Base-by-base conservation (phyloP, 2,329 filamentous ascomycete species). In the Nannizziopsis barbatae region DNA sequence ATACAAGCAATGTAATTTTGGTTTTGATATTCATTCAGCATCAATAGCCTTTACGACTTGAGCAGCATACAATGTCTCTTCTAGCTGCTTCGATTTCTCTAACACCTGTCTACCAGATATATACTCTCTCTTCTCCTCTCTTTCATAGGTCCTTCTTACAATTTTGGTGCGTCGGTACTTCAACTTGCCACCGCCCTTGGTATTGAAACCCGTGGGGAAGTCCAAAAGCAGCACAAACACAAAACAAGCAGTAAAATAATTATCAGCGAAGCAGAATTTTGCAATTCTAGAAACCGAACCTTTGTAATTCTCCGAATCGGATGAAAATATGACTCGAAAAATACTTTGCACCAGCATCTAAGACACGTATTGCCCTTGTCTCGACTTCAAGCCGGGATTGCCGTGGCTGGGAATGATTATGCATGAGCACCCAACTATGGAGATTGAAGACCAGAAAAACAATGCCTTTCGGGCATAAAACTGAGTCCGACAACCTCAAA, bases 101-200 rank as follows among this genome's bases (percentile, higher is more conserved):
- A 12, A 17, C 18, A 10, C 31, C 7, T 22, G 39, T 42, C 14
- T 12, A 22, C 12, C 12, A 22, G 32, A 18, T 48, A 12, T 36
- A 30, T 48, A 52, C 7, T 9, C 30, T 35, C 20, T 15, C 7
- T 2, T 35, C 35, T 12, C n/a, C 31, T 36, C 9, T 14, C 20
- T 22, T 45, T 22, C 27, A 11, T 22, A n/a, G 27, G 3, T 17
- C 7, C 2, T 12, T 49, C 51, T 30, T 40, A 53, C 52, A 43
- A 49, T 53, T 46, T 38, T 55, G 41, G 50, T 38, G 42, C 41
- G 48, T 72, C 70, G 71, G 73, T 73, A 79, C 71, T 76, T 84
- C 79, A 84, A 84, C 80, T 73, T 80, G 76, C 74, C 67, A 61
- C 30, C 17, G 22, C 18, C 15, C 37, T 17, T 37, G 22, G 22